A percentile compares a stretch with the other conserved stretches of the same genome.
Evolutionary conservation across 164 flowering plant genomes (phyloP).

Genomic region (Vitis riparia): DNA sequence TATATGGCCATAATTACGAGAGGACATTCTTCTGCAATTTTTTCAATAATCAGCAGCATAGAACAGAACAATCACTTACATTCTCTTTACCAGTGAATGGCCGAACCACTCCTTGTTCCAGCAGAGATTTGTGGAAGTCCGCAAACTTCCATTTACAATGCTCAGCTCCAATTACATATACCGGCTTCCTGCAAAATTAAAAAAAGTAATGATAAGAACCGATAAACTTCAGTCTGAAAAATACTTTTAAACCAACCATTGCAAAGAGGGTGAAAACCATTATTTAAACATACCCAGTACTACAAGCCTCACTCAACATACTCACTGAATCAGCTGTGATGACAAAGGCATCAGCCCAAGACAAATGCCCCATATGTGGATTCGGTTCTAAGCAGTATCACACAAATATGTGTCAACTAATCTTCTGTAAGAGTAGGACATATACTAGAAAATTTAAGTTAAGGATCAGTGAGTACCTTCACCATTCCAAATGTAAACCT

Average conservation of each 20-base stretch:
- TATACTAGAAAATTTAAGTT: too few species aligned
- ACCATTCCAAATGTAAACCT: constrained; percentile 78
- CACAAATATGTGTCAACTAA: too few species aligned
- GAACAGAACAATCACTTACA: constrained; percentile 50
- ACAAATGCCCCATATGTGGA: constrained; percentile 87
- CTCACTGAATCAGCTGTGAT: constrained; percentile 91
- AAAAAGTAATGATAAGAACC: not conserved
- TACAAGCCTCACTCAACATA: constrained; percentile 93
- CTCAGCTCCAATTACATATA: constrained; percentile 81
- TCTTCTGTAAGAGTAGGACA: not conserved
- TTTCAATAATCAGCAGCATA: not conserved
- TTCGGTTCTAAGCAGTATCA: constrained; percentile 53
- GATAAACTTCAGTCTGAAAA: not conserved
- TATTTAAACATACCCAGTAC: constrained; percentile 67
- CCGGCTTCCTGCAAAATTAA: constrained; percentile 69
- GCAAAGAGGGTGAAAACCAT: not conserved
- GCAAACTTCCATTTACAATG: constrained; percentile 79
- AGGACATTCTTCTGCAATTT: too few species aligned
- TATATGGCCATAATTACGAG: too few species aligned
- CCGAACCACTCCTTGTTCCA: constrained; percentile 65
- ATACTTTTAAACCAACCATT: not conserved
- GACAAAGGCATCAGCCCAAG: constrained; percentile 89
- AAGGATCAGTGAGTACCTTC: constrained; percentile 47
- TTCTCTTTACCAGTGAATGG: constrained; percentile 80
- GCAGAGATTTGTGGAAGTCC: constrained; percentile 68